Evolutionary conservation across 148 eudicot species (phyloP).

Genomic region (Rheum nobile): DNA sequence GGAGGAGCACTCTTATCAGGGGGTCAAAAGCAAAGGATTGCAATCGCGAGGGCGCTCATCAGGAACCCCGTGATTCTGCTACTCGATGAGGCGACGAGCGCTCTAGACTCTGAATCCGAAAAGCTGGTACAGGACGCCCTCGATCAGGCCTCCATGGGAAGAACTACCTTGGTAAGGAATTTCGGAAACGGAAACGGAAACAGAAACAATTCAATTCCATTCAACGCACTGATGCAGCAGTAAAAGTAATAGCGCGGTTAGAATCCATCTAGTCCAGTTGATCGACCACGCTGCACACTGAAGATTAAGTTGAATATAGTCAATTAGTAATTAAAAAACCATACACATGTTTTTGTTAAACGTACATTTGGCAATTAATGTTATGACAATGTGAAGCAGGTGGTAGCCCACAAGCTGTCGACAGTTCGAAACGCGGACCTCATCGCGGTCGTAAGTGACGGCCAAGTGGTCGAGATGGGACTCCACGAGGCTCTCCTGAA

Average conservation of each 20-base stretch:
- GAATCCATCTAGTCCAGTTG: too few relatives aligned
- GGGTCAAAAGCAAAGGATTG: slow-evolving; percentile 91
- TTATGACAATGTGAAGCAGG: slow-evolving; percentile 23
- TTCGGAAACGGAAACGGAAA: neutral
- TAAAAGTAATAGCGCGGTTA: too few relatives aligned
- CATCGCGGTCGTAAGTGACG: slow-evolving; percentile 59
- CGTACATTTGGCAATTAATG: too few relatives aligned
- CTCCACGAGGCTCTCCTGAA: slow-evolving; percentile 52
- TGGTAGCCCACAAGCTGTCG: slow-evolving; percentile 90
- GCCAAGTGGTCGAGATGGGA: slow-evolving; percentile 54
- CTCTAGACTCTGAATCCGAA: slow-evolving; percentile 84
- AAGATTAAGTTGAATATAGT: too few relatives aligned
- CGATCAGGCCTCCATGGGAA: slow-evolving; percentile 80
- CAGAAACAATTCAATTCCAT: too few relatives aligned
- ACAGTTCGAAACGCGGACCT: slow-evolving; percentile 76
- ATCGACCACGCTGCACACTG: neutral
- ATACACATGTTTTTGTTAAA: too few relatives aligned
- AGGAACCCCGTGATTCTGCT: slow-evolving; percentile 80
- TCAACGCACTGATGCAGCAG: too few relatives aligned
- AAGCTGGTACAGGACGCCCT: slow-evolving; percentile 70
- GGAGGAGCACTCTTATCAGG: slow-evolving; percentile 82
- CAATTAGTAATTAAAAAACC: too few relatives aligned
- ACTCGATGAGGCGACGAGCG: slow-evolving; percentile 96
- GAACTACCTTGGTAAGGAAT: slow-evolving; percentile 67
- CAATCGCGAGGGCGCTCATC: slow-evolving; percentile 83